These are phyloP conservation scores for Aspergillus fijiensis DNA, from an alignment of 2,329 filamentous ascomycete genomes.

Conservation along the genomic window DNA sequence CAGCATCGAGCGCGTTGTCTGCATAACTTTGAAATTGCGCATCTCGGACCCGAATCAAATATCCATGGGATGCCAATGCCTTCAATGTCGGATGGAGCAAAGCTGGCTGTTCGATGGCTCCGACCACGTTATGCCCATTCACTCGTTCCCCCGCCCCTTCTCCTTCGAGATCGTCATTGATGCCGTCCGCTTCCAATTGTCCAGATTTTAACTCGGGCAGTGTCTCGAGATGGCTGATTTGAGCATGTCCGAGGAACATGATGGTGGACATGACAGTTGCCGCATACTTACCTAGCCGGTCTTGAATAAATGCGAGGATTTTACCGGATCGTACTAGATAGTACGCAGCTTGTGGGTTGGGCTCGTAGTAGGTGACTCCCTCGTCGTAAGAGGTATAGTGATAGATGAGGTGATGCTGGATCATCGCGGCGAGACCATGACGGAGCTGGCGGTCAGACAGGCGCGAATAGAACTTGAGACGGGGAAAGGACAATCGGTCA, in stretches of 20 bases:
- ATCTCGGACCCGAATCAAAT: slow-evolving; percentile 41
- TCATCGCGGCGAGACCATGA: slow-evolving; percentile 77
- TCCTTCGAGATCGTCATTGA: slow-evolving; percentile 20
- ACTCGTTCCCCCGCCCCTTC: slow-evolving; percentile 21
- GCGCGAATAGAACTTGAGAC: slow-evolving; percentile 69
- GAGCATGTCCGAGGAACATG: slow-evolving; percentile 73
- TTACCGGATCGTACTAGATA: slow-evolving; percentile 77
- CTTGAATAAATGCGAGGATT: slow-evolving; percentile 72
- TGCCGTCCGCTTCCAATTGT: slow-evolving; percentile 25
- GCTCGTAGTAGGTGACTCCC: slow-evolving; percentile 73
- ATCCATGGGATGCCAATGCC: slow-evolving; percentile 42
- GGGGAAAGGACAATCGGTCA: slow-evolving; percentile 71
- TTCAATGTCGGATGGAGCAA: slow-evolving; percentile 41
- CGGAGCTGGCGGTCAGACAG: slow-evolving; percentile 74
- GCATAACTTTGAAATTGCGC: slow-evolving; percentile 43
- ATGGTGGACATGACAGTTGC: slow-evolving; percentile 73
- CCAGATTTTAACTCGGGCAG: slow-evolving; percentile 36
- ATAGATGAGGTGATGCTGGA: slow-evolving; percentile 84
- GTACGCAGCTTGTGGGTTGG: slow-evolving; percentile 77
- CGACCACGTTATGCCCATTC: slow-evolving; percentile 26
- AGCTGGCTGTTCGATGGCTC: slow-evolving; percentile 22
- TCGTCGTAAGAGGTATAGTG: slow-evolving; percentile 66
- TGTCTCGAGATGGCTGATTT: slow-evolving; percentile 47
- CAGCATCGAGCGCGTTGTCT: slow-evolving; percentile 41
- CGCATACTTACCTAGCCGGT: slow-evolving; percentile 71